These are phyloP conservation scores for Rhizodiscina lignyota DNA, from an alignment of 495 filamentous ascomycete genomes.

Conservation along the genomic window DNA sequence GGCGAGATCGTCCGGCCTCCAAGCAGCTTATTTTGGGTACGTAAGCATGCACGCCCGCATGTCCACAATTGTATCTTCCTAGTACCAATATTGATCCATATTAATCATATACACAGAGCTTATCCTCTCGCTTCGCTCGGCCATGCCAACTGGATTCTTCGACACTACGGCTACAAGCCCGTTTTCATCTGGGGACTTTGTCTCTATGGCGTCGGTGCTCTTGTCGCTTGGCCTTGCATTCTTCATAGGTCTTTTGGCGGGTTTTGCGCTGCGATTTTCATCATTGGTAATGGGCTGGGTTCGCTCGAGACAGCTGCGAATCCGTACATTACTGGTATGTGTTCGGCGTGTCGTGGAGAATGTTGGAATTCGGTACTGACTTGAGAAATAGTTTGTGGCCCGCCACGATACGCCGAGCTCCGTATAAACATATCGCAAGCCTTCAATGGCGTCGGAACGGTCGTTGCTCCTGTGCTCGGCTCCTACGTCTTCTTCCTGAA, in stretches of 20 bases:
- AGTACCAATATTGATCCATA: no score
- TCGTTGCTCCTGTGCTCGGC: conserved; percentile 48
- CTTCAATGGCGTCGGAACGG: conserved; percentile 49
- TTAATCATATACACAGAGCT: conserved; percentile 21
- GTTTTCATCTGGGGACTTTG: conserved; percentile 20
- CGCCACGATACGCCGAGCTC: conserved; percentile 49
- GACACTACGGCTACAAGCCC: conserved; percentile 20
- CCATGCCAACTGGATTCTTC: conserved; percentile 32
- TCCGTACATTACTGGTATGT: conserved; percentile 56
- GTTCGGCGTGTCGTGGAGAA: no score
- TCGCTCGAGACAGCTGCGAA: conserved; percentile 62
- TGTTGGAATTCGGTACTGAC: no score
- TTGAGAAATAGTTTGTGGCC: conserved; percentile 50
- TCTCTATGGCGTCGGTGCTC: conserved; percentile 29
- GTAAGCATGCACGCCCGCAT: neutral
- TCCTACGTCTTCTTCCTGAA: conserved; percentile 52
- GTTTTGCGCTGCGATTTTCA: conserved; percentile 53
- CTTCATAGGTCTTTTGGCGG: conserved; percentile 48
- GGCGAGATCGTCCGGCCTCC: conserved; percentile 33
- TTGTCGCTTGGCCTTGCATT: conserved; percentile 44
- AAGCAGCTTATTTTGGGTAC: conserved; percentile 36
- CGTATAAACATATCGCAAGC: conserved; percentile 54
- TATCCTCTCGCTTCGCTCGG: conserved; percentile 44
- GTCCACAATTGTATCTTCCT: conserved; percentile 1
- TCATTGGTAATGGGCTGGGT: conserved; percentile 51